Percentiles rank a stretch among this genome's conserved stretches.
Conservation (phyloP, 768 basidiomycete species). For the Boletus sp. region DNA sequence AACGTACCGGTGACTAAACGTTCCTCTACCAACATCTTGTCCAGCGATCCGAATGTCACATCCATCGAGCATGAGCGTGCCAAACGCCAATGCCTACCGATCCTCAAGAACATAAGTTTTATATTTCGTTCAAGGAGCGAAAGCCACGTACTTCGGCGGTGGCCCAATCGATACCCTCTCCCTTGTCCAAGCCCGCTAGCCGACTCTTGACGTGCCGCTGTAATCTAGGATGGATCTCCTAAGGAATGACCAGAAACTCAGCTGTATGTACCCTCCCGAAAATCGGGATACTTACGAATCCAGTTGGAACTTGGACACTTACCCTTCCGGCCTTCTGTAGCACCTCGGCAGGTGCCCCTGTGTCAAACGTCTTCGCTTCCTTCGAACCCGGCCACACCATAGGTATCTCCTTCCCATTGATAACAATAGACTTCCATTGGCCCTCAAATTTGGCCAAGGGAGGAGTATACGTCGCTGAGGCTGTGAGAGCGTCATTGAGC, state of each 20-base stretch:
- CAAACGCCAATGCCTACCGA: constrained; percentile 77
- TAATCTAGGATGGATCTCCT: constrained; percentile 80
- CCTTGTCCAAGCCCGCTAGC: constrained; percentile 62
- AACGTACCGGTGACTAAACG: constrained; percentile 72
- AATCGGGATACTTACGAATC: constrained; percentile 53
- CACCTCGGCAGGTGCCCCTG: constrained; percentile 56
- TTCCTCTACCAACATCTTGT: constrained; percentile 89
- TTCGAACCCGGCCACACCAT: constrained; percentile 57
- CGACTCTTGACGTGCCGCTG: constrained; percentile 77
- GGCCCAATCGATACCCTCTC: constrained; percentile 81
- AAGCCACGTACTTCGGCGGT: constrained; percentile 68
- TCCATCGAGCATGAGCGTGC: constrained; percentile 78
- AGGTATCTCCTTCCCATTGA: constrained; percentile 14
- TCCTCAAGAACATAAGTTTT: background rate
- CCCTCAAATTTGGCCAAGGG: constrained; percentile 54
- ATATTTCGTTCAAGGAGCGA: background rate
- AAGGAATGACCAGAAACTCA: background rate
- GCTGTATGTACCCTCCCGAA: background rate
- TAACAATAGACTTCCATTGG: constrained; percentile 53
- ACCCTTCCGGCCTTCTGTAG: constrained; percentile 60
- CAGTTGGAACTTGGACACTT: constrained; percentile 57
- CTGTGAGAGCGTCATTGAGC: constrained; percentile 60
- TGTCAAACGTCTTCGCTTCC: constrained; percentile 57
- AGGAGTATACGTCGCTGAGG: constrained; percentile 46
- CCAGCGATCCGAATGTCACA: constrained; percentile 86